These are phyloP conservation scores for Huntiella bhutanensis DNA, from an alignment of 2,329 filamentous ascomycete genomes.

Conservation along the genomic window DNA sequence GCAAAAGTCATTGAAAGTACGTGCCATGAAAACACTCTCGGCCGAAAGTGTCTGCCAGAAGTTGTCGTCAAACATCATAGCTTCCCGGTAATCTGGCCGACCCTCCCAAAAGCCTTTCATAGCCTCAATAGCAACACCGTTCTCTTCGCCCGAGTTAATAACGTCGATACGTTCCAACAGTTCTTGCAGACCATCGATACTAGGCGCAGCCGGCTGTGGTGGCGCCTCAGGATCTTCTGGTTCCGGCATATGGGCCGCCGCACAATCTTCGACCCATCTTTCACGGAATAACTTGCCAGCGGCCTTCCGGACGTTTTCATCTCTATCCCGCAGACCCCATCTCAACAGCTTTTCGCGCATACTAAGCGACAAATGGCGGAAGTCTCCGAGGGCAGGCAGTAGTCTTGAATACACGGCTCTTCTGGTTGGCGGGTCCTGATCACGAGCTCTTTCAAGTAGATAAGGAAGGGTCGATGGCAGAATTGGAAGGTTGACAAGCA, in stretches of 20 bases:
- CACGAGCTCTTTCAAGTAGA: slow-evolving; percentile 75
- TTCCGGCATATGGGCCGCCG: slow-evolving; percentile 43
- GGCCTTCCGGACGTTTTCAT: slow-evolving; percentile 84
- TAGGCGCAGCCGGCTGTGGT: slow-evolving; percentile 33
- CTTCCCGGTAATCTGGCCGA: slow-evolving; percentile 62
- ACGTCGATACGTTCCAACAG: slow-evolving; percentile 87
- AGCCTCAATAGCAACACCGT: slow-evolving; percentile 77
- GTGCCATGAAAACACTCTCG: slow-evolving; percentile 74
- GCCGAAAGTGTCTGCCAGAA: slow-evolving; percentile 70
- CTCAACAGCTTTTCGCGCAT: slow-evolving; percentile 90
- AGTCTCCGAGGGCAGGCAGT: slow-evolving; percentile 77
- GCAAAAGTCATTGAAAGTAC: slow-evolving; percentile 91
- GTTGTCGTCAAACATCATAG: slow-evolving; percentile 48
- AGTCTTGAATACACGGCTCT: slow-evolving; percentile 74
- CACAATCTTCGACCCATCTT: slow-evolving; percentile 95
- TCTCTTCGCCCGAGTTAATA: slow-evolving; percentile 73
- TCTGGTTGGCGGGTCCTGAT: slow-evolving; percentile 68
- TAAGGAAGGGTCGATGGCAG: slow-evolving; percentile 66
- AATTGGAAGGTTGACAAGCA: slow-evolving; percentile 81
- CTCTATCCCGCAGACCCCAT: slow-evolving; percentile 85
- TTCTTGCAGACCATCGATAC: slow-evolving; percentile 68
- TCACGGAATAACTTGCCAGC: slow-evolving; percentile 79
- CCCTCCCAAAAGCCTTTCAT: slow-evolving; percentile 96
- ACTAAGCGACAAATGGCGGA: slow-evolving; percentile 76
- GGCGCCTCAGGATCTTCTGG: slow-evolving; percentile 35